Percentiles rank a stretch among this genome's conserved stretches.
phyloP scores from a whole-genome alignment of 2,329 filamentous ascomycete species.

The Rutstroemia sp. region DNA sequence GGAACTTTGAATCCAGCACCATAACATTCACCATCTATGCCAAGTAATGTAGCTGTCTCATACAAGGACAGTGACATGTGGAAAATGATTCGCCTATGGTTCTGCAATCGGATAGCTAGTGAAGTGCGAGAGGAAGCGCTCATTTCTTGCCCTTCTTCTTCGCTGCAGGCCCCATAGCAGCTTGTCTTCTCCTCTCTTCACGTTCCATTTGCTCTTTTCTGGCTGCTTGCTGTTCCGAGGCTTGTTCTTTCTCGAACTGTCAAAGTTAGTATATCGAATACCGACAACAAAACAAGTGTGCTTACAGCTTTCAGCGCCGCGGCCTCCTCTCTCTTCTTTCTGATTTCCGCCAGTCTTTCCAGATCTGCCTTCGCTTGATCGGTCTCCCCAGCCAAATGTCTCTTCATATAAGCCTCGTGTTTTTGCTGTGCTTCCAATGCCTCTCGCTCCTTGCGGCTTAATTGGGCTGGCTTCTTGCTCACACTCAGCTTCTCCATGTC shows the following conservation, averaged over 20 bases:
- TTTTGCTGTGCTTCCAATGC: constrained; percentile 80
- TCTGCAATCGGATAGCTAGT: not conserved
- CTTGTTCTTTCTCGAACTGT: constrained; percentile 31
- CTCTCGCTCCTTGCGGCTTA: constrained; percentile 65
- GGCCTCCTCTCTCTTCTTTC: constrained; percentile 80
- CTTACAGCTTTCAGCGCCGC: constrained; percentile 73
- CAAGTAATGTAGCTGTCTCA: too few relatives aligned
- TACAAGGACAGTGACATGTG: too few relatives aligned
- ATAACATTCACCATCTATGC: too few relatives aligned
- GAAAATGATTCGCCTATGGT: too few relatives aligned
- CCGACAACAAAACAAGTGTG: constrained; percentile 6
- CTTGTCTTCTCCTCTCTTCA: constrained; percentile 36
- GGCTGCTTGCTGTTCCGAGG: constrained; percentile 14
- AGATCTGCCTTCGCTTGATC: constrained; percentile 89
- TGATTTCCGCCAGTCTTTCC: constrained; percentile 72
- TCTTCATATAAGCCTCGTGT: constrained; percentile 82
- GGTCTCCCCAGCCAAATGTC: constrained; percentile 93
- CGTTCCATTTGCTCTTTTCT: constrained; percentile 33
- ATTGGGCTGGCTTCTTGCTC: constrained; percentile 39
- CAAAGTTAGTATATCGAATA: constrained; percentile 13
- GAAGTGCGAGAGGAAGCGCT: not conserved
- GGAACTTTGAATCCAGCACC: too few relatives aligned
- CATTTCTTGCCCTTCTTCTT: constrained; percentile 9
- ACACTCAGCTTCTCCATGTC: constrained; percentile 48
- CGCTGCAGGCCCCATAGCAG: constrained; percentile 19